phyloP scores from a whole-genome alignment of 139 green algal species.

The Spirogloea muscicola region DNA sequence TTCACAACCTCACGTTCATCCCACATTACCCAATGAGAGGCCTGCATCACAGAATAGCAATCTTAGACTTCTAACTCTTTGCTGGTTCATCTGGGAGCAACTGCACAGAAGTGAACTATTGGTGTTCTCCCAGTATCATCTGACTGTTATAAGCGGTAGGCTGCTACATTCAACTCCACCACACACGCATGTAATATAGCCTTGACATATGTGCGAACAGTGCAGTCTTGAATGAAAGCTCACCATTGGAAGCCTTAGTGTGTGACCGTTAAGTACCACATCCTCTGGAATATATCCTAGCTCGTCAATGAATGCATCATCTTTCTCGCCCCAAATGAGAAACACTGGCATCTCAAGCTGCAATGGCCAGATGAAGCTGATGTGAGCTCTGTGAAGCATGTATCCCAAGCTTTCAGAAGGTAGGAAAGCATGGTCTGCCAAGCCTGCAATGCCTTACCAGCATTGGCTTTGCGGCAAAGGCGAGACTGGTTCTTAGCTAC shows the following conservation, averaged over 20 bases:
- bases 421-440: neutral
- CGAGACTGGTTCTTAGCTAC: too few relatives aligned
- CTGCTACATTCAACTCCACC: neutral
- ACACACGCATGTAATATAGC: neutral
- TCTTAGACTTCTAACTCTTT: neutral
- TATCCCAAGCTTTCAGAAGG: neutral
- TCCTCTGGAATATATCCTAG: neutral
- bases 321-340: constrained; percentile 31
- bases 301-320: constrained; percentile 7
- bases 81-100: too few relatives aligned
- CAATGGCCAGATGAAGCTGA: neutral
- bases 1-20: constrained; percentile 40
- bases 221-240: neutral
- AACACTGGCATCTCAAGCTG: constrained; percentile 22
- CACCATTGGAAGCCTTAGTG: neutral
- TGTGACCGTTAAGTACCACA: constrained; percentile 13
- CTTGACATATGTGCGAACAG: neutral
- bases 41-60: constrained; percentile 18
- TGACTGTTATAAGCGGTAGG: neutral
- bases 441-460: neutral
- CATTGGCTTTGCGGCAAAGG: too few relatives aligned
- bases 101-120: constrained; percentile 3
- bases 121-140: neutral
- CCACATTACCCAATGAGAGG: constrained; percentile 45
- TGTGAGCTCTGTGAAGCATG: neutral